These are phyloP conservation scores for Calvatia gigantea DNA, from an alignment of 768 basidiomycete genomes.

Conservation along the genomic window DNA sequence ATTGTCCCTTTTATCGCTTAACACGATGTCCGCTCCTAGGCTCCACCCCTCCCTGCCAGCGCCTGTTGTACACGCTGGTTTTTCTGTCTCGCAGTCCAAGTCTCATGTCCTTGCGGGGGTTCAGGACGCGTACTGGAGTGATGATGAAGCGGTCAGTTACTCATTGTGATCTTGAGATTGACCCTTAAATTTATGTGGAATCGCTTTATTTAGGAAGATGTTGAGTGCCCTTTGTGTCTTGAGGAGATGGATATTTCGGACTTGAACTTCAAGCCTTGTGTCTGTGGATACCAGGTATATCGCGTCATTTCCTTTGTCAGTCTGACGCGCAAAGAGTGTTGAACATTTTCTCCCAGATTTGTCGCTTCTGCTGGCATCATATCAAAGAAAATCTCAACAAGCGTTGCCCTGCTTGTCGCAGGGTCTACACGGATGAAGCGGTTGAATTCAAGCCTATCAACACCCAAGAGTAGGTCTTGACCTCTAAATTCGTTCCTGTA, in stretches of 20 bases:
- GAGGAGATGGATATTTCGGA: conserved; percentile 99
- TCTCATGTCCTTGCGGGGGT: conserved; percentile 85
- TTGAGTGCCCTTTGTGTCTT: conserved; percentile 96
- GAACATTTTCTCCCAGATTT: conserved; percentile 61
- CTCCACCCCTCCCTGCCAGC: conserved; percentile 64
- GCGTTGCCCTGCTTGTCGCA: conserved; percentile 93
- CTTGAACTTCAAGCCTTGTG: conserved; percentile 98
- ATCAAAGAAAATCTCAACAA: conserved; percentile 95
- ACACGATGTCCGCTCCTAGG: conserved; percentile 8
- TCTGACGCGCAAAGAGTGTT: conserved; percentile 4
- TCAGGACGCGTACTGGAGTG: conserved; percentile 96
- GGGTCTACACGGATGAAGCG: conserved; percentile 87
- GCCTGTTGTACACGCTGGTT: conserved; percentile 67
- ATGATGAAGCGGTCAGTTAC: conserved; percentile 74
- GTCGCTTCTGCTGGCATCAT: conserved; percentile 99
- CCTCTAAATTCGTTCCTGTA: conserved; percentile 15
- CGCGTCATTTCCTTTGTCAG: conserved; percentile 3
- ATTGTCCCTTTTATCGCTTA: conserved; percentile 14
- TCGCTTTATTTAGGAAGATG: conserved; percentile 72
- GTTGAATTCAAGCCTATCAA: conserved; percentile 95
- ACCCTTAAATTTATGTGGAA: conserved; percentile 9
- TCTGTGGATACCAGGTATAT: conserved; percentile 93
- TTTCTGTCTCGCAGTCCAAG: conserved; percentile 74
- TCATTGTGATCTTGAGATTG: conserved; percentile 9
- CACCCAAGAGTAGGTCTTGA: conserved; percentile 81